phyloP scores from a whole-genome alignment of 78 protist genomes.

The Dictyostelium discoideum region DNA sequence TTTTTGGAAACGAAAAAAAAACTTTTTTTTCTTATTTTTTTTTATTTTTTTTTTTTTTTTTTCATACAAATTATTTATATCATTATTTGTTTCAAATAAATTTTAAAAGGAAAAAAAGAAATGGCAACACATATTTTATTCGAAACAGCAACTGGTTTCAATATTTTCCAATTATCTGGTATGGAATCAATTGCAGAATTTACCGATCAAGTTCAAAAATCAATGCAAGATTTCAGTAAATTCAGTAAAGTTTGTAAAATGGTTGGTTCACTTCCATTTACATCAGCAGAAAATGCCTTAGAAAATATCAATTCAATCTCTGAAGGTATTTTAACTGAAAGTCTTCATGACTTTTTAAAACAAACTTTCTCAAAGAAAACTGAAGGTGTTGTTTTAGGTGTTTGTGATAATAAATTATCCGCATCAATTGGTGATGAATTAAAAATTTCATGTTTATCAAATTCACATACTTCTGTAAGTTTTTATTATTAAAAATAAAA shows the following conservation, averaged over 20 bases:
- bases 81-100: not conserved
- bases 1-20: not conserved
- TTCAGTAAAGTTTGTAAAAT: conserved; percentile 86
- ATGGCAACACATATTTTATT: conserved; percentile 86
- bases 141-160: conserved; percentile 95
- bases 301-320: conserved; percentile 91
- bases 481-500: not conserved
- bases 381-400: conserved; percentile 86
- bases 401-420: conserved; percentile 90
- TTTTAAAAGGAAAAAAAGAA: not conserved
- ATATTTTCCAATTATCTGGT: conserved; percentile 85
- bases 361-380: conserved; percentile 80
- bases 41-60: not conserved
- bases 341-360: conserved; percentile 83
- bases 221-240: conserved; percentile 77
- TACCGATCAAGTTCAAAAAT: conserved; percentile 58
- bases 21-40: not conserved
- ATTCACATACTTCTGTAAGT: conserved; percentile 54
- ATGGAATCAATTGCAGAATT: conserved; percentile 88
- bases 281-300: conserved; percentile 93
- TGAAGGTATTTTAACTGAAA: conserved; percentile 87
- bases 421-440: conserved; percentile 84
- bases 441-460: conserved; percentile 36
- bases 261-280: conserved; percentile 91
- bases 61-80: not conserved